These are phyloP conservation scores for Cercophora newfieldiana DNA, from an alignment of 495 filamentous ascomycete genomes.

Conservation along the genomic window DNA sequence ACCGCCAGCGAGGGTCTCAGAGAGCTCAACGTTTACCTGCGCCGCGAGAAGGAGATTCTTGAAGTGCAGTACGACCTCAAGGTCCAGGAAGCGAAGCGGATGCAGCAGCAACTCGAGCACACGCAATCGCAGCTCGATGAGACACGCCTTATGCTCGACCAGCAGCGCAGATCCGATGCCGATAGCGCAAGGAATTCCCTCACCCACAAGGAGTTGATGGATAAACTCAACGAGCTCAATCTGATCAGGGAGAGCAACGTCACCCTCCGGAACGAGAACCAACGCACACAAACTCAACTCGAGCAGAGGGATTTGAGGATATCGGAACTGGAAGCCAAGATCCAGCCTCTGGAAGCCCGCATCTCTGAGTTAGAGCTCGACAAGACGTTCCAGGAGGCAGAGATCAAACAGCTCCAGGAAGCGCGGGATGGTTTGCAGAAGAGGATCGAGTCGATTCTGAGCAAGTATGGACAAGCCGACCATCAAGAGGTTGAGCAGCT, in stretches of 20 bases:
- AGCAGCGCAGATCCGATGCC: constrained; percentile 76
- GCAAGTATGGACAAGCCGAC: constrained; percentile 93
- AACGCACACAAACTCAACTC: constrained; percentile 72
- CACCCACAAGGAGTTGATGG: constrained; percentile 84
- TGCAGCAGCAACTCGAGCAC: constrained; percentile 88
- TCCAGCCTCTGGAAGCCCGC: constrained; percentile 78
- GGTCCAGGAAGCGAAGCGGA: constrained; percentile 77
- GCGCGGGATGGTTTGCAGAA: constrained; percentile 92
- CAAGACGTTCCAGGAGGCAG: constrained; percentile 74
- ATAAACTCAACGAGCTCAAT: constrained; percentile 92
- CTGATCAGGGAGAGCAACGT: constrained; percentile 90
- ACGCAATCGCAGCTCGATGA: constrained; percentile 84
- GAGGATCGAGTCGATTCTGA: constrained; percentile 88
- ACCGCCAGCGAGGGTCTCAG: constrained; percentile 70
- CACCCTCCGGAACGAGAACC: constrained; percentile 80
- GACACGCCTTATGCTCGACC: constrained; percentile 76
- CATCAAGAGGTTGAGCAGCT: constrained; percentile 86
- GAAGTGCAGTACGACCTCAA: constrained; percentile 92
- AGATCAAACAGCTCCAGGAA: constrained; percentile 79
- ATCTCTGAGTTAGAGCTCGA: constrained; percentile 79
- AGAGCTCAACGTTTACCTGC: constrained; percentile 84
- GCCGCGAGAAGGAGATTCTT: constrained; percentile 96
- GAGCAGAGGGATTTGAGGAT: constrained; percentile 71
- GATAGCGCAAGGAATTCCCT: constrained; percentile 68
- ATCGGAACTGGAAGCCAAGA: constrained; percentile 68